A percentile compares a stretch with the other conserved stretches of the same genome.
These are phyloP conservation scores for Cryphonectria nitschkei DNA, from an alignment of 2,329 filamentous ascomycete species.

Conservation along the genomic window DNA sequence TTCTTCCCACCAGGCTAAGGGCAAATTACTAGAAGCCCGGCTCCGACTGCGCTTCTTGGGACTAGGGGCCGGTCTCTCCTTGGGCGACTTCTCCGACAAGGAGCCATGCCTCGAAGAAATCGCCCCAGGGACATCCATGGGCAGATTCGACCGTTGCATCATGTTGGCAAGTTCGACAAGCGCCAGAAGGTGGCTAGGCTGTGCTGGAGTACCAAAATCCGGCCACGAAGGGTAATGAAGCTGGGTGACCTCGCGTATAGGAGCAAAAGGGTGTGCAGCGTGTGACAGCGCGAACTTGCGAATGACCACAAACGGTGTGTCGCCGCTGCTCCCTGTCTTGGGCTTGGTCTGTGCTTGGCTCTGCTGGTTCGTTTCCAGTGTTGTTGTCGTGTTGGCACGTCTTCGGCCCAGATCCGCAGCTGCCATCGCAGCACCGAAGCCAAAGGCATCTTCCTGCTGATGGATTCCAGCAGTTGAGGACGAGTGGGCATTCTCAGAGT, in stretches of 20 bases:
- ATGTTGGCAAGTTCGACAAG: slow-evolving; percentile 86
- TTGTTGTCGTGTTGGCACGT: slow-evolving; percentile 59
- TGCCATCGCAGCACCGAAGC: slow-evolving; percentile 26
- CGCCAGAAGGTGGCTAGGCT: slow-evolving; percentile 82
- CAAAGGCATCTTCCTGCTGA: slow-evolving; percentile 31
- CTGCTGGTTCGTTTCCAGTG: slow-evolving; percentile 42
- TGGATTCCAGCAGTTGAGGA: slow-evolving; percentile 28
- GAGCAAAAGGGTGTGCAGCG: slow-evolving; percentile 74
- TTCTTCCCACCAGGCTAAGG: slow-evolving; percentile 58
- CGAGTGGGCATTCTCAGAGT: slow-evolving; percentile 35
- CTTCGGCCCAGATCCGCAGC: slow-evolving; percentile 48
- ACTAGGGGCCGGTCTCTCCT: slow-evolving; percentile 15
- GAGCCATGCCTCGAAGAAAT: slow-evolving; percentile 11
- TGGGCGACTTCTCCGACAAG: slow-evolving; percentile 1
- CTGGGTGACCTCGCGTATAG: slow-evolving; percentile 91
- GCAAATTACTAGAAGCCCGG: slow-evolving; percentile 31
- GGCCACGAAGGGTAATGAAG: slow-evolving; percentile 97
- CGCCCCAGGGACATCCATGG: slow-evolving; percentile 46
- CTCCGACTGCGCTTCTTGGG: slow-evolving; percentile 30
- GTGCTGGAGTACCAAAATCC: slow-evolving; percentile 90
- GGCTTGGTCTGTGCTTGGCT: slow-evolving; percentile 33
- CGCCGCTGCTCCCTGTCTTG: slow-evolving; percentile 42
- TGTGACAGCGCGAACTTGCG: slow-evolving; percentile 87
- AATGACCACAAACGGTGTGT: slow-evolving; percentile 77
- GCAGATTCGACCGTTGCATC: slow-evolving; percentile 65